Conservation (phyloP, 306 rosid genomes). For the Quercus mongolica region DNA sequence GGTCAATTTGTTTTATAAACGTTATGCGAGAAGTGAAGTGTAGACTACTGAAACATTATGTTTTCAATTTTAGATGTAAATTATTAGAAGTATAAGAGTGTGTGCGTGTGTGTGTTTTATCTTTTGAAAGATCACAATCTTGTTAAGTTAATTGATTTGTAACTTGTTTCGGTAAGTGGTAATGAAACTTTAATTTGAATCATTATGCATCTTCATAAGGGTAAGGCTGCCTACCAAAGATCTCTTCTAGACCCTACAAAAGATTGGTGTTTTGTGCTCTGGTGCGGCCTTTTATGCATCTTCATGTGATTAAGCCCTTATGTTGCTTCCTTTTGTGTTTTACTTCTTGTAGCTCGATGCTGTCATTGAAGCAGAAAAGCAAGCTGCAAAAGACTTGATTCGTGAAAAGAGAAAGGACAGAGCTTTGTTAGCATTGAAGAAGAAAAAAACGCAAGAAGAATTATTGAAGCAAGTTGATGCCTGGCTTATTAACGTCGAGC, state of each 20-base stretch:
- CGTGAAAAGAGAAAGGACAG: constrained; percentile 89
- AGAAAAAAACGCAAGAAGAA: constrained; percentile 89
- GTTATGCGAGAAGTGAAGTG: not conserved
- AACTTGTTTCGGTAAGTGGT: not conserved
- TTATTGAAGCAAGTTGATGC: constrained; percentile 90
- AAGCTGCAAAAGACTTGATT: constrained; percentile 88
- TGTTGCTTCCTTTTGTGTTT: not conserved
- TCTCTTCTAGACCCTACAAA: too few species aligned
- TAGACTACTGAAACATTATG: not conserved
- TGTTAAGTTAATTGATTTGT: not conserved
- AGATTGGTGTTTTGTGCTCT: too few species aligned
- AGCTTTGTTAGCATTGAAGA: constrained; percentile 86
- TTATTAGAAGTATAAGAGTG: not conserved
- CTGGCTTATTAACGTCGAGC: constrained; percentile 95
- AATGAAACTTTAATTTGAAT: not conserved
- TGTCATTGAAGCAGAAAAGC: constrained; percentile 94
- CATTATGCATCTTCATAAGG: not conserved
- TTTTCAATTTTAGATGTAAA: constrained; percentile 10
- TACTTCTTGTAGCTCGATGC: constrained; percentile 68
- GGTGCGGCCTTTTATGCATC: not conserved
- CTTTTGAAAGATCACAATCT: not conserved
- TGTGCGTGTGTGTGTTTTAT: not conserved
- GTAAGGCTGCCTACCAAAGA: too few species aligned
- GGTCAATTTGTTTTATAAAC: not conserved
- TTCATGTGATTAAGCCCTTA: not conserved